Base-by-base conservation (phyloP, 495 filamentous ascomycete species). In the Friedmanniomyces endolithicus region DNA sequence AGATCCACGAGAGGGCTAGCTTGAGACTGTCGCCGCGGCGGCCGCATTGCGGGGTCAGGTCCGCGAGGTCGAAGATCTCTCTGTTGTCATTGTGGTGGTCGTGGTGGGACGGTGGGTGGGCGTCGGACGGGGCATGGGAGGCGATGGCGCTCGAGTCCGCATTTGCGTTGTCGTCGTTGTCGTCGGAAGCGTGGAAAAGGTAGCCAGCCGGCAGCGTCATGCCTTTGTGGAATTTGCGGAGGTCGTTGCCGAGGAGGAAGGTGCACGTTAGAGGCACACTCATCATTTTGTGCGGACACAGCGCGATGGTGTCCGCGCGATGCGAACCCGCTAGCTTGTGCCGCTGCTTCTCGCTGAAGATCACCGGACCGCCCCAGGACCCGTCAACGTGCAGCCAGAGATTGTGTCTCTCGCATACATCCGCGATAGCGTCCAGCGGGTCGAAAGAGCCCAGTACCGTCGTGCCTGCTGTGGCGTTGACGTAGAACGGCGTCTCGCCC, bases 271-370 rank as follows among this genome's bases (percentile, higher is more conserved):
- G 68, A 0, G 90, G 90, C 9, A 86, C 86, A 39, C 86, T 87
- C 61, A 98, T 76, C 92, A 96, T 98, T 70, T 96, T 96, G 69
- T 98, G 90, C 56, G 92, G 90, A 67, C 94, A 95, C 39, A 95
- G 77, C 9, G 87, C 83, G 27, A 96, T 74, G 34, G 80, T 86
- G 70, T 95, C 74, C 9, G 88, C 92, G 16, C 79, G 74, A 44
- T 89, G 75, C 14, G 77, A 71, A 23, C 90, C 90, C 16, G 40
- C 19, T 19, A 72, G 72, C 64, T 94, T 69, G 68, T 86, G 84
- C 61, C 73, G 66, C 25, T 74, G 74, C 40, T 67, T 66, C 27
- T 73, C 53, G 25, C 83, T 88, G 75, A 97, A 95, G 53, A 84
- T 72, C 41, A 86, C 88, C 0, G 83, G 78, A 1, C 88, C 92